Evolutionary conservation across 176 grass and related monocot genomes (phyloP), one percentile per base, ranked within the genome.

Genomic region (Zizania latifolia): DNA sequence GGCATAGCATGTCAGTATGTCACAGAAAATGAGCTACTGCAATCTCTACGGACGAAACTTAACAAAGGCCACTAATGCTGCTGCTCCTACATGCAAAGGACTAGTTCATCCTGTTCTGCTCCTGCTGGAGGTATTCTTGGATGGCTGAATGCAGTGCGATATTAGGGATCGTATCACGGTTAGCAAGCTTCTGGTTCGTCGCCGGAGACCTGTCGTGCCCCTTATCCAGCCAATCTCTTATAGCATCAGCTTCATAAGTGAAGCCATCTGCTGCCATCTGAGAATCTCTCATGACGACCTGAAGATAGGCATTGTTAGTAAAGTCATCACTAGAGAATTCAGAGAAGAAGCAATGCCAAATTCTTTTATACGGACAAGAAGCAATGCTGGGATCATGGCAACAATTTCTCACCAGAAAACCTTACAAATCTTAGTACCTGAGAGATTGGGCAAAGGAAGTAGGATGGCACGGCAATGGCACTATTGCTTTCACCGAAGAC

Each of bases 231-330:
- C 83, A 92, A 56, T 77, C 57, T 84, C 48, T 83, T 39, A 84
- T 77, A 62, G 79, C 86, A 54, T 92, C 79, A 38, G 75, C 83
- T 86, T 89, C 83, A 2, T 92, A 89, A 19, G 83, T 89, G 70
- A 80, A 89, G 9, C 86, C 90, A 89, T 89, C 83, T 35, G 75
- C 75, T 31, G 90, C 90, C 39, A 92, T 79, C 33, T 50, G 74
- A 51, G 90, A 86, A 83, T 92, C 77, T 45, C 43, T 86, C 90
- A 92, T 92, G 44, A 84, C 39, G 37, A 86, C 90, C 90, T 92
- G 82, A 86, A 71, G 59, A 78, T 41, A 39, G 37, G 21, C 13
- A 76, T 24, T 6, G 5, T 24, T 31, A 58, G 8, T 39, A 74
- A 8, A 36, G 22, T 61, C 54, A 75, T 21, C 74, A 27, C 27